phyloP scores from a whole-genome alignment of 805 yeast genomes.

The Candida sithepensis region DNA sequence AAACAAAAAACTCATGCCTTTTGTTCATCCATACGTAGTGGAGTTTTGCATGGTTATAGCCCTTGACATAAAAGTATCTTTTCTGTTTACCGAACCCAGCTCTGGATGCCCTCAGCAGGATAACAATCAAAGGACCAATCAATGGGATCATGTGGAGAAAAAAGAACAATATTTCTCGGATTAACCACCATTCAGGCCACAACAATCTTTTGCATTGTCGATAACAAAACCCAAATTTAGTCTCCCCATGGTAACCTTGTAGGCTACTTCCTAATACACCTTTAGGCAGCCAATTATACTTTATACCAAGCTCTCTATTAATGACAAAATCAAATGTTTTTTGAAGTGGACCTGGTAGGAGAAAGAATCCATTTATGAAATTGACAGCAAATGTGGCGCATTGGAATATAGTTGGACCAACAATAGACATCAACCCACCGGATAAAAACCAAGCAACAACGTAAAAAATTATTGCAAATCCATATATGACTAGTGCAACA shows the following conservation, averaged over 20 bases:
- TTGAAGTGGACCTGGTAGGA: conserved; percentile 30
- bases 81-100: conserved; percentile 50
- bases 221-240: conserved; percentile 18
- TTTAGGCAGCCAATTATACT: conserved; percentile 19
- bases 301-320: conserved; percentile 16
- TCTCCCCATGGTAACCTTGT: conserved; percentile 27
- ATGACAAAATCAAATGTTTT: conserved; percentile 32
- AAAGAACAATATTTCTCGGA: conserved; percentile 34
- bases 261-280: conserved; percentile 23
- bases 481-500: conserved; percentile 18
- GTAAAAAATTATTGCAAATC: conserved; percentile 13
- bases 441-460: conserved; percentile 16
- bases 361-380: conserved; percentile 25
- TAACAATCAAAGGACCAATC: conserved; percentile 52
- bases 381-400: conserved; percentile 28
- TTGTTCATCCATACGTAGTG: conserved; percentile 34
- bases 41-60: conserved; percentile 40
- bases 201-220: conserved; percentile 20
- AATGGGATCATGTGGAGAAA: conserved; percentile 49
- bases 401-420: conserved; percentile 28
- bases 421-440: conserved; percentile 22
- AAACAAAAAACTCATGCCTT: conserved; percentile 36
- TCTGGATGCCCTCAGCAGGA: conserved; percentile 49
- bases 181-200: conserved; percentile 39
- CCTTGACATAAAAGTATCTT: conserved; percentile 57